phyloP scores from a whole-genome alignment of 495 filamentous ascomycete genomes.

The Niebla homalea region DNA sequence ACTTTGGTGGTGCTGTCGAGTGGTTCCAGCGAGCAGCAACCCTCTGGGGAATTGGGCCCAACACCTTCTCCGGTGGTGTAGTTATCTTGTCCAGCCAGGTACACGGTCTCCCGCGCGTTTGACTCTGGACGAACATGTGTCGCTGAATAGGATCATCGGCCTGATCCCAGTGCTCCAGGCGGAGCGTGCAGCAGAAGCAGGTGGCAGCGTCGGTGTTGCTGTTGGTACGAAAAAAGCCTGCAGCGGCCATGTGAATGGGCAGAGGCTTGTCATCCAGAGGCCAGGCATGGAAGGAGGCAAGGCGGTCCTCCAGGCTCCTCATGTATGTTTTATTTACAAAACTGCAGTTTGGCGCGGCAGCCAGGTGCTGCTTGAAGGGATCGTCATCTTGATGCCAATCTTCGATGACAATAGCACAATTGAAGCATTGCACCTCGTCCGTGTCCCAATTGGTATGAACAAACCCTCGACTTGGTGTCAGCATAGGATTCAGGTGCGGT shows the following conservation, averaged over 20 bases:
- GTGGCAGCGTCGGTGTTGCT: conserved; percentile 5
- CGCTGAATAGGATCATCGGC: conserved; percentile 5
- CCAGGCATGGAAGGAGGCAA: conserved; percentile 11
- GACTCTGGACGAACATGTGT: neutral
- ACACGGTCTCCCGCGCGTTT: neutral
- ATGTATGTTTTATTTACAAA: conserved; percentile 10
- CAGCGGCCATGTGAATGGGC: conserved; percentile 7
- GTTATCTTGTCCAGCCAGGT: conserved; percentile 3
- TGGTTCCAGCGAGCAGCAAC: neutral
- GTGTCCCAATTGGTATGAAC: neutral
- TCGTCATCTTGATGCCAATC: conserved; percentile 5
- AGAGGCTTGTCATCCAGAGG: conserved; percentile 5
- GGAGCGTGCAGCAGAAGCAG: conserved; percentile 8
- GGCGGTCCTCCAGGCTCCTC: conserved; percentile 4
- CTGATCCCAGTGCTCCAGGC: conserved; percentile 3
- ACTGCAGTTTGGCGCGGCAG: neutral
- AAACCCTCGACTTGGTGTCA: conserved; percentile 2
- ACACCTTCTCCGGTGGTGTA: conserved; percentile 1
- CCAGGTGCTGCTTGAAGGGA: conserved; percentile 8
- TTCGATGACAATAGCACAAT: conserved; percentile 6
- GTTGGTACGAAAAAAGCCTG: conserved; percentile 12
- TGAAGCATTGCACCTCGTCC: conserved; percentile 13
- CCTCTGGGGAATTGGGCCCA: neutral
- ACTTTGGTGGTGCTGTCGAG: neutral
- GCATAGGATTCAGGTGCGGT: no score